Evolutionary conservation across 2,329 filamentous ascomycete genomes (phyloP).

Genomic region (Erysiphe pulchra): DNA sequence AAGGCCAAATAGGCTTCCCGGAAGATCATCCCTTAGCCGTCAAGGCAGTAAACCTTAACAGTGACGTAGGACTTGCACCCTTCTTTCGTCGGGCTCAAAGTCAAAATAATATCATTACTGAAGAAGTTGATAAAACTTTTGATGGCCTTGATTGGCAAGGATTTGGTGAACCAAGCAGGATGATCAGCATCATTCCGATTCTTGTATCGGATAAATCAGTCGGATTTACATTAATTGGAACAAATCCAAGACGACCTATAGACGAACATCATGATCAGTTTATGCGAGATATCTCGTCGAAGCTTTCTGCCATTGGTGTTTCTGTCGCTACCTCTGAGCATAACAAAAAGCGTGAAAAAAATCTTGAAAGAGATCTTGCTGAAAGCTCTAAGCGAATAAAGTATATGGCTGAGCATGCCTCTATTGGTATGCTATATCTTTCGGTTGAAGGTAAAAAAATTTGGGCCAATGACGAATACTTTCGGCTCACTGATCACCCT

Average conservation of each 20-base stretch:
- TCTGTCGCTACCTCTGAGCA: conserved; percentile 7
- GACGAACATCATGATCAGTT: conserved; percentile 8
- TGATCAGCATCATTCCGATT: conserved; percentile 8
- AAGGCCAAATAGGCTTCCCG: conserved; percentile 8
- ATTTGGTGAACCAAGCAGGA: conserved; percentile 6
- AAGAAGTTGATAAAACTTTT: conserved; percentile 7
- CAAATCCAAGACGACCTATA: conserved; percentile 9
- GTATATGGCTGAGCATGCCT: conserved; percentile 11
- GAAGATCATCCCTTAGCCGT: conserved; percentile 5
- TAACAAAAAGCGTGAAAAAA: conserved; percentile 4
- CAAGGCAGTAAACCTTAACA: conserved; percentile 5
- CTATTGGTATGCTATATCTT: conserved; percentile 10
- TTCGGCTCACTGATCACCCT: conserved; percentile 6
- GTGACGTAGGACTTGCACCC: conserved; percentile 6
- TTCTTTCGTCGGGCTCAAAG: conserved; percentile 5
- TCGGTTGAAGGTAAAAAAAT: conserved; percentile 6
- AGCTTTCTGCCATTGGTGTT: conserved; percentile 7
- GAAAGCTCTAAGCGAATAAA: conserved; percentile 6
- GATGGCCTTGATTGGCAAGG: conserved; percentile 7
- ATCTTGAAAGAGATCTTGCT: conserved; percentile 5
- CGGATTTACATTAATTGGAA: conserved; percentile 9
- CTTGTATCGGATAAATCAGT: conserved; percentile 3
- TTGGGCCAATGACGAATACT: conserved; percentile 12
- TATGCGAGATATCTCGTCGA: conserved; percentile 7
- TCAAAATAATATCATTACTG: conserved; percentile 4